Evolutionary conservation across 768 basidiomycete genomes (phyloP).

Genomic region (Tremella fuciformis): DNA sequence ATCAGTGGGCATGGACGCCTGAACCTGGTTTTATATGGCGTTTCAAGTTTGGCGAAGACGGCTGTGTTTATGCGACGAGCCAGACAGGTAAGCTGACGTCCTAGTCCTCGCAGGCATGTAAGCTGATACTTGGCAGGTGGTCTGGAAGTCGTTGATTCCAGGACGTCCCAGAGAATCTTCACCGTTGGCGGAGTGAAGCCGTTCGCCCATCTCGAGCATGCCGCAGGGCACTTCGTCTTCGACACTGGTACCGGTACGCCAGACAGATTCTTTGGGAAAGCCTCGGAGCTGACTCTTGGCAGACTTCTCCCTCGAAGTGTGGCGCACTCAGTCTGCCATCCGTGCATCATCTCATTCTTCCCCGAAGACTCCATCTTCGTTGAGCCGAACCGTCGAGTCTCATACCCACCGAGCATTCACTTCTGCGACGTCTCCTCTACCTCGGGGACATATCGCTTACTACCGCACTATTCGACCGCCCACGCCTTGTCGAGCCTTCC

Average conservation of each 20-base stretch:
- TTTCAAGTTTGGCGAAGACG: not conserved
- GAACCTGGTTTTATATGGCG: not conserved
- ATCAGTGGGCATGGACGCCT: constrained; percentile 15
- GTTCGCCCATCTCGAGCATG: constrained; percentile 38
- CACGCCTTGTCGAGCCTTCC: constrained; percentile 31
- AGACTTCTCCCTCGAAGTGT: constrained; percentile 27
- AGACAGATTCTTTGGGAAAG: no score
- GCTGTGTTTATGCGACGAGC: not conserved
- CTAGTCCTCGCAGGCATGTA: no score
- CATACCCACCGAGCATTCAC: not conserved
- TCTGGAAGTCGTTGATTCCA: constrained; percentile 25
- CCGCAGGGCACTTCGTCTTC: constrained; percentile 36
- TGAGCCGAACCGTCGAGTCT: constrained; percentile 3
- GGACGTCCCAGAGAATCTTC: constrained; percentile 20
- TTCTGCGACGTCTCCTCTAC: constrained; percentile 8
- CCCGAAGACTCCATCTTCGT: not conserved
- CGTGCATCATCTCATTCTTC: constrained; percentile 8
- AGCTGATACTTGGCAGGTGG: constrained; percentile 15
- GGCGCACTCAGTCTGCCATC: constrained; percentile 31
- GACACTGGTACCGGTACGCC: constrained; percentile 22
- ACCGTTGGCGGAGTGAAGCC: constrained; percentile 13
- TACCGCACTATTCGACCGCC: constrained; percentile 30
- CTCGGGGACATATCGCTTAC: constrained; percentile 32
- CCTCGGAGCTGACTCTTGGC: not conserved
- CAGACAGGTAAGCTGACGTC: not conserved